Base-by-base conservation (phyloP, 2,329 filamentous ascomycete species). In the Thelonectria olida region DNA sequence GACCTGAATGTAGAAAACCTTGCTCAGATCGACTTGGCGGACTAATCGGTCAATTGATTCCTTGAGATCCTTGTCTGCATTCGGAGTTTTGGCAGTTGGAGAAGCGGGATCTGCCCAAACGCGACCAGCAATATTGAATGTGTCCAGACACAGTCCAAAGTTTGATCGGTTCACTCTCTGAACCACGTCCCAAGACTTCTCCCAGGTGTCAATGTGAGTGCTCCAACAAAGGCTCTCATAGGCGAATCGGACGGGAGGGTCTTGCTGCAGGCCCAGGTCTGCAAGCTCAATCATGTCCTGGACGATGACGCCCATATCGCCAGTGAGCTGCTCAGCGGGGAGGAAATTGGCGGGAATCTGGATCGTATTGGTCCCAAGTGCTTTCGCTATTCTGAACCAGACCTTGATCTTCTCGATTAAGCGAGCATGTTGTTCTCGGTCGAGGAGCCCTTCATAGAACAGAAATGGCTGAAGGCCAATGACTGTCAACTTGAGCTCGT, bases 101-200 rank as follows among this genome's bases (percentile, higher is more conserved):
- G 81, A 76, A 0, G 85, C 75, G 0, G 90, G 90, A 69, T 93
- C 90, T 0, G 88, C 90, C 67, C 85, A 93, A 55, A 91, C 84
- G 7, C 87, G 79, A 0, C 85, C 90, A 1, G 89, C 85, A 61
- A 93, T 90, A 75, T 93, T 92, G 79, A 92, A 93, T 0, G 88
- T 91, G 74, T 93, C 91, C 31, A 93, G 80, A 72, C 90, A 92
- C 49, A 92, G 80, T 9, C 90, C 90, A 70, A 93, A 92, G 75
- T 93, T 93, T 2, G 84, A 77, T 7, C 89, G 76, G 72, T 91
- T 81, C 19, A 93, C 89, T 5, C 76, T 77, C 65, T 82, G 75
- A 0, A 92, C 87, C 2, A 92, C 80, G 2, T 88, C 85, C 88
- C 89, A 93, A 65, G 84, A 85, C 23, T 80, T 78, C 73, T 93